phyloP scores from a whole-genome alignment of 805 yeast genomes.

The Phaffomyces thermotolerans region DNA sequence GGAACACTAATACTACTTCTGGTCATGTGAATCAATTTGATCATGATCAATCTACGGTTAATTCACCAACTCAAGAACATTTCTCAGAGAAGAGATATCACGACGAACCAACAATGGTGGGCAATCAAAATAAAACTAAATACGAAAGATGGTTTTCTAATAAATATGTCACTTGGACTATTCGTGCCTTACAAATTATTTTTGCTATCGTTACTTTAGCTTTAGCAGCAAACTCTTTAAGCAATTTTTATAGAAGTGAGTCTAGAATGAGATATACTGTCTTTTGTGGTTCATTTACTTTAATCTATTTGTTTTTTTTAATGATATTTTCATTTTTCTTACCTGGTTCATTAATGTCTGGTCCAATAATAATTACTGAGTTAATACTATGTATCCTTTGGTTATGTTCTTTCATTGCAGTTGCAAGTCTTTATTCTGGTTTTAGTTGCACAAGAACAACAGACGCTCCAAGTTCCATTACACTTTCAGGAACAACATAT shows the following conservation, averaged over 20 bases:
- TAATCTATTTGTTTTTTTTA: slow-evolving; percentile 23
- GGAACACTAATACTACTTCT: too few species aligned
- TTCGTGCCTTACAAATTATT: slow-evolving; percentile 22
- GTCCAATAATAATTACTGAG: slow-evolving; percentile 24
- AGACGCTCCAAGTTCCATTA: background rate
- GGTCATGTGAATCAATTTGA: slow-evolving; percentile 1
- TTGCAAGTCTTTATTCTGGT: slow-evolving; percentile 25
- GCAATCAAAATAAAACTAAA: background rate
- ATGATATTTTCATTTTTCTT: slow-evolving; percentile 13
- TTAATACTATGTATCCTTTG: slow-evolving; percentile 24
- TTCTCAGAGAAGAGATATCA: slow-evolving; percentile 12
- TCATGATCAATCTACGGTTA: slow-evolving; percentile 21
- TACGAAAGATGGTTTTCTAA: background rate
- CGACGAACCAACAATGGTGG: background rate
- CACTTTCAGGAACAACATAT: slow-evolving; percentile 8
- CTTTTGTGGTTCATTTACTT: slow-evolving; percentile 25
- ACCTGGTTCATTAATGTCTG: slow-evolving; percentile 21
- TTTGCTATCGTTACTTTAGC: slow-evolving; percentile 26
- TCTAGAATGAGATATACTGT: slow-evolving; percentile 26
- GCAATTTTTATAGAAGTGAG: slow-evolving; percentile 20
- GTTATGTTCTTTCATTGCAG: slow-evolving; percentile 29
- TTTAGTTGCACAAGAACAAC: slow-evolving; percentile 18
- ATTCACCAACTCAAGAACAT: slow-evolving; percentile 15
- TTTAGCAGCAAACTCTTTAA: slow-evolving; percentile 21
- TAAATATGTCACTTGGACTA: slow-evolving; percentile 8